phyloP scores from a whole-genome alignment of 768 basidiomycete species.

The Gloeostereum incarnatum region DNA sequence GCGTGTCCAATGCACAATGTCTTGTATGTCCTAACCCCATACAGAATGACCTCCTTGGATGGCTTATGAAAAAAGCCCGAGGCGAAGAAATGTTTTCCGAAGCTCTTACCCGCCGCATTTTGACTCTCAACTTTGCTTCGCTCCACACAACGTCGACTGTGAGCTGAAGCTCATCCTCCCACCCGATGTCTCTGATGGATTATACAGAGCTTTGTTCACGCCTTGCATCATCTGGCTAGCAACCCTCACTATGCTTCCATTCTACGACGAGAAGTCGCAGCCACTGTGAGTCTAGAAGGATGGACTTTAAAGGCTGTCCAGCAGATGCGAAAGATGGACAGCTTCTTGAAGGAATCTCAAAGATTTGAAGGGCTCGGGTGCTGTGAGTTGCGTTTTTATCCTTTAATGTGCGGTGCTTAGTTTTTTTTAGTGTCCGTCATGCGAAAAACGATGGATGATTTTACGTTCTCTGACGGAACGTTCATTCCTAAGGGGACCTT shows the following conservation, averaged over 20 bases:
- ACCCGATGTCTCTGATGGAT: no score
- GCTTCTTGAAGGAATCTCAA: constrained; percentile 29
- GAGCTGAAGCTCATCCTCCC: no score
- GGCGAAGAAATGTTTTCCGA: neutral
- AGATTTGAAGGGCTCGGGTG: constrained; percentile 23
- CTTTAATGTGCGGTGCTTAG: no score
- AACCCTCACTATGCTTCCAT: constrained; percentile 21
- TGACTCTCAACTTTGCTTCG: neutral
- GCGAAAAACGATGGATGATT: constrained; percentile 17
- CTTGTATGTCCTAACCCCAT: neutral
- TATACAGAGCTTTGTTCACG: constrained; percentile 24
- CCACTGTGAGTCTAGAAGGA: constrained; percentile 20
- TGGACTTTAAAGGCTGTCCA: constrained; percentile 27
- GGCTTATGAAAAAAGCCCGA: neutral
- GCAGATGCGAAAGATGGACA: constrained; percentile 30
- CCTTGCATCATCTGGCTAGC: constrained; percentile 24
- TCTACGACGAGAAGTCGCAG: constrained; percentile 26
- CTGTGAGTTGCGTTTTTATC: no score
- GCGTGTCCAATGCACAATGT: no score
- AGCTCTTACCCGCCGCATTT: neutral
- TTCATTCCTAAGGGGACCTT: constrained; percentile 20
- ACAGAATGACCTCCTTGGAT: neutral
- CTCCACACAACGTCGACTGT: neutral
- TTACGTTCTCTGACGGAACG: constrained; percentile 27
- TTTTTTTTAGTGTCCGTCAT: no score